Evolutionary conservation across 345 rosid species (phyloP).

Genomic region (Physaria fendleri): DNA sequence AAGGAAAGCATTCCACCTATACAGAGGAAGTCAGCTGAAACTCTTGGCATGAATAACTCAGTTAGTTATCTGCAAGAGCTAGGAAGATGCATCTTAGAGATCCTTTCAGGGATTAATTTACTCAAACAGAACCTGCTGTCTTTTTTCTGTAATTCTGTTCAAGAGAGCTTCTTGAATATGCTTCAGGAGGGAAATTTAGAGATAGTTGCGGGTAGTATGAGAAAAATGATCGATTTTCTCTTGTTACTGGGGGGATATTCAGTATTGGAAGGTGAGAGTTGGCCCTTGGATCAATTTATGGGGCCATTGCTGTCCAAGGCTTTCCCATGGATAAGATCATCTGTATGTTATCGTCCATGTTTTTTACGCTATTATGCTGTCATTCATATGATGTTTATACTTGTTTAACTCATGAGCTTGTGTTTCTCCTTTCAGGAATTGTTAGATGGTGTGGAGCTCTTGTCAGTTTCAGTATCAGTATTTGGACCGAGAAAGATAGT

Average conservation of each 20-base stretch:
- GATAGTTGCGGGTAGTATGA: constrained; percentile 34
- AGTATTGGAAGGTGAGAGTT: constrained; percentile 48
- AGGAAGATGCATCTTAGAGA: constrained; percentile 77
- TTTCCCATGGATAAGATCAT: constrained; percentile 64
- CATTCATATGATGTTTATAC: constrained; percentile 5
- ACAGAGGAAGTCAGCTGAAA: constrained; percentile 34
- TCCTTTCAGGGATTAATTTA: constrained; percentile 50
- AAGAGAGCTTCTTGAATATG: constrained; percentile 46
- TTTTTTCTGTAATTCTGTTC: constrained; percentile 45
- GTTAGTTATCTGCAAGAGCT: constrained; percentile 48
- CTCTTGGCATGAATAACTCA: constrained; percentile 30
- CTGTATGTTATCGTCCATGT: constrained; percentile 49
- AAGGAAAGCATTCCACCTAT: constrained; percentile 26
- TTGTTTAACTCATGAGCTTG: constrained; percentile 4
- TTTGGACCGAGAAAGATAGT: constrained; percentile 77
- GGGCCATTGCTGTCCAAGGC: constrained; percentile 63
- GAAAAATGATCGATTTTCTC: constrained; percentile 51
- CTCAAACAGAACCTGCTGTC: constrained; percentile 53
- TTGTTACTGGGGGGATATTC: constrained; percentile 42
- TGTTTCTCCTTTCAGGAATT: constrained; percentile 48
- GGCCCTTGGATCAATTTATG: constrained; percentile 69
- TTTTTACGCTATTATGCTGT: constrained; percentile 1
- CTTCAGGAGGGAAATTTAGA: constrained; percentile 41
- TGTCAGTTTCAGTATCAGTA: constrained; percentile 56
- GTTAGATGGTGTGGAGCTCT: constrained; percentile 60